Conservation (phyloP, 2,329 filamentous ascomycete genomes). For the Penicillium griseofulvum region DNA sequence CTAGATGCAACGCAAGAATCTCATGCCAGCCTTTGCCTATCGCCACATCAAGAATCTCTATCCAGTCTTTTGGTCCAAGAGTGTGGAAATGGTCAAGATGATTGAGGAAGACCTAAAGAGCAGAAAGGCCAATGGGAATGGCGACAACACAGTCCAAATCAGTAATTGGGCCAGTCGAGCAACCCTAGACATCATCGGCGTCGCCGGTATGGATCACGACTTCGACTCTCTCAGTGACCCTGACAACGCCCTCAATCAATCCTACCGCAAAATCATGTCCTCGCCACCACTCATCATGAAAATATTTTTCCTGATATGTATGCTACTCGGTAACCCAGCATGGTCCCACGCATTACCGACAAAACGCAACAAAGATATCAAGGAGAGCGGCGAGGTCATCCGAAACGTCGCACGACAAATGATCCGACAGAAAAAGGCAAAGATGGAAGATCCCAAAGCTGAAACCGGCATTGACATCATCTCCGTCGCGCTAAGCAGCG, state of each 20-base stretch:
- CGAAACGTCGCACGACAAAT: conserved; percentile 66
- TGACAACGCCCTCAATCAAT: conserved; percentile 54
- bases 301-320: conserved; percentile 56
- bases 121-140: conserved; percentile 34
- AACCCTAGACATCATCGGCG: conserved; percentile 73
- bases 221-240: conserved; percentile 65
- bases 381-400: conserved; percentile 57
- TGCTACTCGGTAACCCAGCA: conserved; percentile 61
- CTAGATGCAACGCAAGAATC: conserved; percentile 65
- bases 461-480: conserved; percentile 66
- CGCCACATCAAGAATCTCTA: conserved; percentile 82
- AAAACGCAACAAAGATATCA: conserved; percentile 65
- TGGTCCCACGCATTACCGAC: conserved; percentile 65
- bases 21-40: conserved; percentile 82
- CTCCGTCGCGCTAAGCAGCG: conserved; percentile 73
- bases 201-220: conserved; percentile 68
- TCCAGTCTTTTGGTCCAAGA: conserved; percentile 78
- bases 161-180: conserved; percentile 63
- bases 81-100: conserved; percentile 62
- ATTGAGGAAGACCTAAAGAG: conserved; percentile 51
- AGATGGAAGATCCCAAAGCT: conserved; percentile 36
- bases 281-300: conserved; percentile 26
- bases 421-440: conserved; percentile 66
- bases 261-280: conserved; percentile 30
- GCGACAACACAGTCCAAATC: conserved; percentile 54